Evolutionary conservation across 1,284 basidiomycete genomes (phyloP).

Genomic region (Microbotryum lychnidis-dioicae): DNA sequence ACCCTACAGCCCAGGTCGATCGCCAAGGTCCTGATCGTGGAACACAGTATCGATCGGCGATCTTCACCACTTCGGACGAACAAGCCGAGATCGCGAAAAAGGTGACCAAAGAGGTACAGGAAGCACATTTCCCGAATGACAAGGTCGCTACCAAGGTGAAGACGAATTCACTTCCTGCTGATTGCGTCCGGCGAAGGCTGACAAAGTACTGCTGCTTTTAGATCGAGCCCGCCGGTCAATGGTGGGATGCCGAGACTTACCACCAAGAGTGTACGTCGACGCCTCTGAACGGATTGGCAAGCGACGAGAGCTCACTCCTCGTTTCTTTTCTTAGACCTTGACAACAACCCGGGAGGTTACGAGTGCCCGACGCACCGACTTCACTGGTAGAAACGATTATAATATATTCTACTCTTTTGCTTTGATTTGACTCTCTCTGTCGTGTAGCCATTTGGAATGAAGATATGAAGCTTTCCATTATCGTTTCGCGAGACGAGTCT

Average conservation of each 20-base stretch:
- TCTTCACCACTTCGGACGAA: constrained; percentile 71
- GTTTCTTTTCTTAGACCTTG: constrained; percentile 45
- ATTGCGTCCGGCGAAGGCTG: no score
- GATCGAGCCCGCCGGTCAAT: constrained; percentile 56
- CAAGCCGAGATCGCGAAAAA: constrained; percentile 67
- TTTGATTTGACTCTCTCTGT: background rate
- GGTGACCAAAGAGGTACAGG: constrained; percentile 77
- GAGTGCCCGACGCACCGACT: constrained; percentile 52
- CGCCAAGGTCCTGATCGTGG: constrained; percentile 68
- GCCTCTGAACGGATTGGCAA: background rate
- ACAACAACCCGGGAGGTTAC: constrained; percentile 56
- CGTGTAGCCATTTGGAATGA: no score
- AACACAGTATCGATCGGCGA: constrained; percentile 84
- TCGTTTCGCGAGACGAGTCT: no score
- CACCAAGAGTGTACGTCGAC: constrained; percentile 58
- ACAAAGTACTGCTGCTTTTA: constrained; percentile 32
- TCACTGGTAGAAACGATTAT: constrained; percentile 45
- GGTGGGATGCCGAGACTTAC: constrained; percentile 76
- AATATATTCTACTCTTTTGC: background rate
- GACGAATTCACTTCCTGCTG: background rate
- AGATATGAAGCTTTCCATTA: no score
- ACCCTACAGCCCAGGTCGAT: constrained; percentile 46
- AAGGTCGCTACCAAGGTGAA: constrained; percentile 60
- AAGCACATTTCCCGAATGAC: constrained; percentile 61
- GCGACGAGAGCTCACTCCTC: background rate